A percentile compares a stretch with the other conserved stretches of the same genome.
Conservation (phyloP, 352 stramenopile genomes). For the Pythium rhizo-oryzae region DNA sequence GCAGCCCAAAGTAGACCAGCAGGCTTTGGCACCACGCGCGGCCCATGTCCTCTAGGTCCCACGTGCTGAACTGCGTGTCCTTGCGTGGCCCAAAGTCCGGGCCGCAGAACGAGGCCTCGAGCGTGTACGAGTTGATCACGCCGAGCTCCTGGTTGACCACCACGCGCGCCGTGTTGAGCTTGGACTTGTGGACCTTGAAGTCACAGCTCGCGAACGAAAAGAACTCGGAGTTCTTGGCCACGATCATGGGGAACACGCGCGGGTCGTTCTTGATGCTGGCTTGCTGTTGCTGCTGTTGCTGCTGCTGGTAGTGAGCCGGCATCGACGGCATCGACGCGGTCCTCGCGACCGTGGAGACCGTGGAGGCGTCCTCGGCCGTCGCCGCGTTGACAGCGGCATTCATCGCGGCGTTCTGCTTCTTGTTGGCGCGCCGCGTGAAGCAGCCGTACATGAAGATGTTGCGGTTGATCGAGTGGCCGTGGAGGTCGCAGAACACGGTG, state of each 20-base stretch:
- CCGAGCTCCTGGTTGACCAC: conserved; percentile 89
- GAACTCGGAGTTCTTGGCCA: conserved; percentile 63
- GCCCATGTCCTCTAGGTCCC: conserved; percentile 78
- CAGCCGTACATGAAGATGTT: conserved; percentile 91
- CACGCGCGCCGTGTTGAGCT: conserved; percentile 88
- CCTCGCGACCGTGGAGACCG: neutral
- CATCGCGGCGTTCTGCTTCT: conserved; percentile 31
- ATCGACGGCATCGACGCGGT: neutral
- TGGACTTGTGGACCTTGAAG: conserved; percentile 91
- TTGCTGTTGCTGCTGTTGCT: neutral
- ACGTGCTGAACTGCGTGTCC: conserved; percentile 78
- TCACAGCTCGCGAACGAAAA: conserved; percentile 89
- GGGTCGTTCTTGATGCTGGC: conserved; percentile 54
- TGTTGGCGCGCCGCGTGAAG: conserved; percentile 41
- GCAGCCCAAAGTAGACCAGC: conserved; percentile 72
- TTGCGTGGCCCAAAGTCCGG: conserved; percentile 68
- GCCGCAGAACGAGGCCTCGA: conserved; percentile 91
- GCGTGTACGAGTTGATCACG: conserved; percentile 87
- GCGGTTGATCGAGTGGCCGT: conserved; percentile 81
- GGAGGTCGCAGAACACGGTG: conserved; percentile 82
- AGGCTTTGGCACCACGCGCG: conserved; percentile 73
- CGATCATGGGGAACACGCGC: conserved; percentile 80
- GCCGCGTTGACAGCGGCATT: conserved; percentile 13
- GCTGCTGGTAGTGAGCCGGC: neutral
- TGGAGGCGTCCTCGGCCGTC: neutral